Evolutionary conservation across 2,329 filamentous ascomycete genomes (phyloP).

Genomic region (Fusarium liriodendri): DNA sequence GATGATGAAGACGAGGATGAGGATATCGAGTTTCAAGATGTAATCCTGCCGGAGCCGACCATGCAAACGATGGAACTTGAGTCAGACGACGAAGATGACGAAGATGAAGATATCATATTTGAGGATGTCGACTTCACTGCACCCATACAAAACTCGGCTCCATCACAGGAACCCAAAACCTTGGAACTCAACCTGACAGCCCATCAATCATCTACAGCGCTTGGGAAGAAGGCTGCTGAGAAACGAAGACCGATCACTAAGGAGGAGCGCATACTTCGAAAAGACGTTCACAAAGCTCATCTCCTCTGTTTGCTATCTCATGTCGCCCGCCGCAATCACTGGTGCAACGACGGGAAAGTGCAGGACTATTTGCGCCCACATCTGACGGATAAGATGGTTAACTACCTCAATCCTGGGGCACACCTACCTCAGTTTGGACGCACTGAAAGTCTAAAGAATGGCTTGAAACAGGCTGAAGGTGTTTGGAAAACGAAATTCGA

Average conservation of each 20-base stretch:
- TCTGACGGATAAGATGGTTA: slow-evolving; percentile 72
- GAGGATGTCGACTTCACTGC: slow-evolving; percentile 61
- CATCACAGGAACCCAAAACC: slow-evolving; percentile 47
- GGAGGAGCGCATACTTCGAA: slow-evolving; percentile 66
- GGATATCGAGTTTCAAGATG: slow-evolving; percentile 62
- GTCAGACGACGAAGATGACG: slow-evolving; percentile 59
- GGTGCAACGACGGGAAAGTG: slow-evolving; percentile 83
- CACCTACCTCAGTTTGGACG: slow-evolving; percentile 79
- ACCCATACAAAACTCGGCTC: slow-evolving; percentile 36
- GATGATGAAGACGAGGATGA: slow-evolving; percentile 56
- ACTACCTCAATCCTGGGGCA: slow-evolving; percentile 75
- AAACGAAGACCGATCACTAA: slow-evolving; percentile 65
- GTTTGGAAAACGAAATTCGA: slow-evolving; percentile 77
- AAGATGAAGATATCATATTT: slow-evolving; percentile 57
- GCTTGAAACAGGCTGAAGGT: slow-evolving; percentile 75
- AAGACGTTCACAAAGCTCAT: slow-evolving; percentile 89
- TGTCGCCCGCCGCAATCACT: slow-evolving; percentile 80
- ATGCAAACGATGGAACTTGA: slow-evolving; percentile 64
- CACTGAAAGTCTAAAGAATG: slow-evolving; percentile 81
- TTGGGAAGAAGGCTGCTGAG: slow-evolving; percentile 48
- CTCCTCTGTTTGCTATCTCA: slow-evolving; percentile 85
- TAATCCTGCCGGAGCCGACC: slow-evolving; percentile 58
- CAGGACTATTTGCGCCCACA: slow-evolving; percentile 75
- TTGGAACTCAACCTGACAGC: slow-evolving; percentile 66
- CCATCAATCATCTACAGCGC: slow-evolving; percentile 51